A percentile compares a stretch with the other conserved stretches of the same genome.
phyloP scores from a whole-genome alignment of 2,329 filamentous ascomycete species.

The Lojkania enalia region DNA sequence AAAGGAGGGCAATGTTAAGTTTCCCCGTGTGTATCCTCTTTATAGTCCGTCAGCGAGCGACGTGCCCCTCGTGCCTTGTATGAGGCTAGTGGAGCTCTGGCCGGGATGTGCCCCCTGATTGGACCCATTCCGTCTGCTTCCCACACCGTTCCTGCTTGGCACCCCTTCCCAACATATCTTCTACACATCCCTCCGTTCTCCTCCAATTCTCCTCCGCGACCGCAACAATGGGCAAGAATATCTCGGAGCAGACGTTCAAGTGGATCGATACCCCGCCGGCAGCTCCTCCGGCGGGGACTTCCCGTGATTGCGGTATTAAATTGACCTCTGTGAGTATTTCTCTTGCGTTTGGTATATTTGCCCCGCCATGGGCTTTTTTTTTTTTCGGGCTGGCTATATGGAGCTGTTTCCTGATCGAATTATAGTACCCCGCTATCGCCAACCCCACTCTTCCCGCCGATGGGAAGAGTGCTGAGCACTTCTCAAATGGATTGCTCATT shows the following conservation, averaged over 20 bases:
- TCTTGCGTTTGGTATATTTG: constrained; percentile 13
- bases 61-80: no score
- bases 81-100: no score
- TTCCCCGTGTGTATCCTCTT: no score
- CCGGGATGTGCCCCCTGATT: no score
- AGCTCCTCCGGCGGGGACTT: constrained; percentile 54
- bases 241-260: constrained; percentile 62
- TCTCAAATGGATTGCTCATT: constrained; percentile 81
- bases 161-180: constrained; percentile 10
- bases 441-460: constrained; percentile 94
- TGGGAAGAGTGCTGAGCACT: constrained; percentile 78
- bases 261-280: constrained; percentile 67
- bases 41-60: no score
- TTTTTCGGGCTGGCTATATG: constrained; percentile 15
- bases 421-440: constrained; percentile 82
- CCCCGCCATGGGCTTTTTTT: constrained; percentile 39
- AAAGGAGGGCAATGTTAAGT: no score
- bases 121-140: no score
- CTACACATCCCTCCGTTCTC: constrained; percentile 18
- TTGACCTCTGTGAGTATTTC: constrained; percentile 60
- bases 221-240: constrained; percentile 41
- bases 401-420: constrained; percentile 26
- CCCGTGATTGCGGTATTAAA: constrained; percentile 62
- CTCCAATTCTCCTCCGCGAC: constrained; percentile 36
- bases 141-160: constrained; percentile 37